Base-by-base conservation (phyloP, 2,329 filamentous ascomycete genomes). In the Colletotrichum tamarilloi region DNA sequence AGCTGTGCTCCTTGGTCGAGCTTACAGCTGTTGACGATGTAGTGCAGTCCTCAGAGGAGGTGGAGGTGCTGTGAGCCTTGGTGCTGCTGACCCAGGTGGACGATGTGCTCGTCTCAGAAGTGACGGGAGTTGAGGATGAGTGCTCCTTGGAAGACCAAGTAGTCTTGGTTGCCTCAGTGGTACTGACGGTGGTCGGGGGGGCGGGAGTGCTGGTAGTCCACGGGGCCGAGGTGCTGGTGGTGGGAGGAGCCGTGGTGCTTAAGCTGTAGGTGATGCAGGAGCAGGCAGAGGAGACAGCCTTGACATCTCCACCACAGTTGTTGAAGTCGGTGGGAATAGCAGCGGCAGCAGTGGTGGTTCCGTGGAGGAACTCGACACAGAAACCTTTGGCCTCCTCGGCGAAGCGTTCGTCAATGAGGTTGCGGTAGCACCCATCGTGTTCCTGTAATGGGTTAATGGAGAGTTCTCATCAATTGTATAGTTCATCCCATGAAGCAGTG, bases 391-490 rank as follows among this genome's bases (percentile, higher is more conserved):
- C 79, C 52, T 78, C 69, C 16, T 74, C 76, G 55, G 76, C 76
- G 74, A 81, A 81, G 66, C 81, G 80, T 1, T 74, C 12, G 73
- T 84, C 79, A 68, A 80, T 76, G 64, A 83, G 65, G 75, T 83
- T 81, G 74, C 78, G 77, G 76, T 82, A 83, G 79, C 82, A 83
- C 78, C 81, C 80, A 69, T 81, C 78, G 22, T 67, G 46, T 59
- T 82, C 74, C 76, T 77, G 35, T n/a, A 2, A 32, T 14, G 24
- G 52, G 28, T 71, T 19, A 72, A 53, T 52, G 6, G 2, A 5
- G 2, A 38, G 30, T 52, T 28, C 9, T 52, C 7, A 11, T 5
- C 4, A 16, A 16, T 9, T 3, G 5, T 26, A 14, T 22, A 3
- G 8, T 28, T n/a, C n/a, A 38, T 38, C n/a, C 32, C 28, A 19